Percentiles rank a stretch among this genome's conserved stretches.
These are phyloP conservation scores for Allodekkera sacchari DNA, from an alignment of 805 yeast species.

Conservation along the genomic window DNA sequence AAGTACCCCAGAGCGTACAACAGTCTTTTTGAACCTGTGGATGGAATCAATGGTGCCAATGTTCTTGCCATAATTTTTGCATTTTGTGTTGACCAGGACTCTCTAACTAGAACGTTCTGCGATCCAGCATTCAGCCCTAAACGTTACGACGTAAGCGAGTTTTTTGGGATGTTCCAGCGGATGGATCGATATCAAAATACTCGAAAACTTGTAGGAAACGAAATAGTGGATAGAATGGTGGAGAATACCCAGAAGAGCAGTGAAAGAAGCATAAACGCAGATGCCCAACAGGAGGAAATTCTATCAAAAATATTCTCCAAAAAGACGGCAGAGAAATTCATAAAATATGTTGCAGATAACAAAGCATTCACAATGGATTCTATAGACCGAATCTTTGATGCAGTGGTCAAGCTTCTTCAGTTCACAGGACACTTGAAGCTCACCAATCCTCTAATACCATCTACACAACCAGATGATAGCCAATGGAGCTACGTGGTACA, in stretches of 20 bases:
- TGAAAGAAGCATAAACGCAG: neutral
- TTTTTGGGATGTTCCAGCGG: constrained; percentile 16
- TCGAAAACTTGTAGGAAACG: constrained; percentile 15
- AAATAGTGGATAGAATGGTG: constrained; percentile 13
- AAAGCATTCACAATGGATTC: too few species aligned
- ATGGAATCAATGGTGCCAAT: constrained; percentile 22
- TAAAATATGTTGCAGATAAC: constrained; percentile 5
- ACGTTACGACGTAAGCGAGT: constrained; percentile 21
- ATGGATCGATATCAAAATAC: constrained; percentile 21
- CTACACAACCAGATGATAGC: constrained; percentile 6
- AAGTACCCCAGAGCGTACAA: constrained; percentile 17
- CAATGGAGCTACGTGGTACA: constrained; percentile 18
- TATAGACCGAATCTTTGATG: constrained; percentile 22
- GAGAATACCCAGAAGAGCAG: constrained; percentile 6
- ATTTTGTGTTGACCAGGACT: constrained; percentile 17
- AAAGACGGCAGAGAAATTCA: constrained; percentile 6
- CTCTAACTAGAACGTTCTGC: constrained; percentile 13
- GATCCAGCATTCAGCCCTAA: constrained; percentile 16
- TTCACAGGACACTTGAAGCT: constrained; percentile 16
- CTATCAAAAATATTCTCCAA: constrained; percentile 5
- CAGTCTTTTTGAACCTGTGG: constrained; percentile 18
- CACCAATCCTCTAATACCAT: constrained; percentile 7
- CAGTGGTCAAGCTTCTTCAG: constrained; percentile 22
- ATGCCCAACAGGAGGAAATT: too few species aligned
- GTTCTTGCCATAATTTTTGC: constrained; percentile 20